Base-by-base conservation (phyloP, 2,329 filamentous ascomycete genomes). In the Sporothrix pseudoabietina region DNA sequence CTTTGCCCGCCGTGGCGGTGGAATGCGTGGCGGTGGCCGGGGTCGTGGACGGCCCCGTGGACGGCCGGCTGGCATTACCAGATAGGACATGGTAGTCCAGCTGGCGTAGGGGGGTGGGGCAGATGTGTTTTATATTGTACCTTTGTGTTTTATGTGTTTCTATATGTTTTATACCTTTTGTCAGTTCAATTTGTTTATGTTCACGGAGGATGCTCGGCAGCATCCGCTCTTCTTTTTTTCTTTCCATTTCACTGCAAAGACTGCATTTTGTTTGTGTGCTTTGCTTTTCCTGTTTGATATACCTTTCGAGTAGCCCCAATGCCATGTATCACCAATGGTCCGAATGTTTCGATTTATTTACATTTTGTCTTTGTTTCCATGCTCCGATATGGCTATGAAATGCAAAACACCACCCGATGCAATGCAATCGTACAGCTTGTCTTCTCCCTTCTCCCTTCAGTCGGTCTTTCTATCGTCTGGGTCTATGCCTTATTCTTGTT, bases 1-100 rank as follows among this genome's bases (percentile, higher is more conserved):
- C 32, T 71, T 63, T 65, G 74, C 71, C 3, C 74, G 75, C 22
- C 75, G 75, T 16, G 75, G 75, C 49, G 71, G 75, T 2, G 54
- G 32, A 3, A 57, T 9, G 14, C 68, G 68, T 55, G 74, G 75
- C 22, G 72, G 72, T 6, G 66, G 63, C 10, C 75, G 72, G 14
- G 77, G 57, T 12, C 75, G 69, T 26, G 75, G 74, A 35, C 74
- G 75, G 1, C 74, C 71, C 1, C 74, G 77, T 10, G 73, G 76
- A 2, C 72, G 72, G 8, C 52, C 65, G 76, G 14, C 71, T 74
- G 47, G 54, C 59, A 9, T 54, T 41, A n/a, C 22, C 22, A n/a
- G 59, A 39, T 35, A 61, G 66, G 22, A 54, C 4, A 41, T 52
- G 44, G 44, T 32, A 22, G 44, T 68, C 39, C 39, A 32, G 16